Base-by-base conservation (phyloP, 495 filamentous ascomycete species). In the Patellaria atrata region DNA sequence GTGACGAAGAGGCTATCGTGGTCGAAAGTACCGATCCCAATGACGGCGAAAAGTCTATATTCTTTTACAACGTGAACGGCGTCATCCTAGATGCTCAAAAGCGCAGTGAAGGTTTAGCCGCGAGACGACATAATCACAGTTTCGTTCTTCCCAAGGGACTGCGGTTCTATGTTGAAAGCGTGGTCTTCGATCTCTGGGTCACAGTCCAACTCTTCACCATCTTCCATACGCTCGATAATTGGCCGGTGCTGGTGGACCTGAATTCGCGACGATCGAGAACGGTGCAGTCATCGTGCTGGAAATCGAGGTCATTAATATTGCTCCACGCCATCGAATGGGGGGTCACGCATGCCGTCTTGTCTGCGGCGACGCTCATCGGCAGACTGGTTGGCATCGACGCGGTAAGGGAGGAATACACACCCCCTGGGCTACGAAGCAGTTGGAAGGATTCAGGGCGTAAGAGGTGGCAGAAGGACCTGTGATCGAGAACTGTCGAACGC, bases 41-140 rank as follows among this genome's bases (percentile, higher is more conserved):
- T 2, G 51, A 54, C 23, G 45, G 54, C 2, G 28, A 25, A 26
- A 60, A 60, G 28, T 45, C 47, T 8, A 19, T 55, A 0, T 60
- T 58, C 30, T 60, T 60, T 44, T 43, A 50, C 43, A 55, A 58
- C 23, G 14, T 58, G 20, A 57, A 57, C 21, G 53, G 51, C 12
- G 27, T 57, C 11, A 10, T 46, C 8, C 25, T 17, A 1, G 32
- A 12, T 1, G 15, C 13, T 8, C 3, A 30, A 19, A 20, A 11
- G 14, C n/a, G n/a, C n/a, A n/a, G n/a, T n/a, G n/a, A n/a, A 26
- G n/a, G 23, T 8, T 26, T 26, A 8, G 23, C 8, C 23, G n/a
- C 23, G 23, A 26, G 23, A 26, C n/a, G n/a, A n/a, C n/a, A n/a
- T n/a, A 19, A 1, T n/a, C 7, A 8, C 5, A 12, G 9, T 12